phyloP scores from a whole-genome alignment of 129 eudicot species.

The Chrysanthemum lavandulifolium region DNA sequence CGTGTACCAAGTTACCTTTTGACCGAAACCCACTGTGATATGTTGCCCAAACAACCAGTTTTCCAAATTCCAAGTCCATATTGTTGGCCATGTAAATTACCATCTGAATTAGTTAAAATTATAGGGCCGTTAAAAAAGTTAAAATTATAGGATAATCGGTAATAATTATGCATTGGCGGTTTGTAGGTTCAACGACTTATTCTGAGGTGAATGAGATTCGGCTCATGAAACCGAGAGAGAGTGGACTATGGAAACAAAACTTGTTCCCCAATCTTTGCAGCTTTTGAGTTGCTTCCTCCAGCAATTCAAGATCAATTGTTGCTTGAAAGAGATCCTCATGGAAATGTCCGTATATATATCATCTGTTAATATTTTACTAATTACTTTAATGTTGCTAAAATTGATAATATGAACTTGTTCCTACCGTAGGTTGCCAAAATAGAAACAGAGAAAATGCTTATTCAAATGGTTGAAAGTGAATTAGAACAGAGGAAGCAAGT shows the following conservation, averaged over 20 bases:
- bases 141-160: no score
- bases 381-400: neutral
- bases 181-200: constrained; percentile 93
- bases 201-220: constrained; percentile 86
- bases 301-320: constrained; percentile 96
- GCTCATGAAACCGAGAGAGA: constrained; percentile 89
- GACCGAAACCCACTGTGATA: no score
- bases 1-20: no score
- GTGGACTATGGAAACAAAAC: constrained; percentile 87
- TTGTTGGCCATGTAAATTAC: no score
- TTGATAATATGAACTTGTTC: constrained; percentile 3
- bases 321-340: constrained; percentile 99
- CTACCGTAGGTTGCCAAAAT: constrained; percentile 87
- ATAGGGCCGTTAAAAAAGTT: no score
- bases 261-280: constrained; percentile 58
- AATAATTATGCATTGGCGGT: neutral
- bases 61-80: no score
- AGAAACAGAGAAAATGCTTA: constrained; percentile 99
- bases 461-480: constrained; percentile 98
- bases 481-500: constrained; percentile 73
- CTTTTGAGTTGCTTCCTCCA: constrained; percentile 85
- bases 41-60: no score
- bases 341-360: constrained; percentile 74
- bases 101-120: no score
- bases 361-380: neutral